Evolutionary conservation across 1,284 basidiomycete genomes (phyloP).

Genomic region (Schizophyllum commune): DNA sequence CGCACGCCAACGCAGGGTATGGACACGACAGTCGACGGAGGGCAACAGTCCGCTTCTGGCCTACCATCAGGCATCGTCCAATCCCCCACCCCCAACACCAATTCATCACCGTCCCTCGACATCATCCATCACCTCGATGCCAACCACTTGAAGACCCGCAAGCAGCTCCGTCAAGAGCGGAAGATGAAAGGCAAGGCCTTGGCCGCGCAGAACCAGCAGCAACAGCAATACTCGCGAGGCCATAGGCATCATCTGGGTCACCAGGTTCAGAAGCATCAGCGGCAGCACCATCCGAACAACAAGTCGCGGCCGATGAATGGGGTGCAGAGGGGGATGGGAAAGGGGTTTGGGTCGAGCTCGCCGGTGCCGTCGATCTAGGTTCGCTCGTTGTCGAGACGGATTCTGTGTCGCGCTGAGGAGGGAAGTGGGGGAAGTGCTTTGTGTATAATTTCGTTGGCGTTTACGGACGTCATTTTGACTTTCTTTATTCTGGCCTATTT

Average conservation of each 20-base stretch:
- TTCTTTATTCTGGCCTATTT: no score
- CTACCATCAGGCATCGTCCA: constrained; percentile 16
- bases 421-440: no score
- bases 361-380: constrained; percentile 2
- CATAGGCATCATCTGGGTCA: constrained; percentile 16
- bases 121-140: constrained; percentile 11
- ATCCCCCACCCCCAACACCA: constrained; percentile 20
- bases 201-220: constrained; percentile 28
- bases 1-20: constrained; percentile 33
- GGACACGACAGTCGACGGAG: neutral
- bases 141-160: constrained; percentile 37
- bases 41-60: constrained; percentile 7
- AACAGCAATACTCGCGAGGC: constrained; percentile 19
- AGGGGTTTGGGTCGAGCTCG: constrained; percentile 25
- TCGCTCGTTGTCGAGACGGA: no score
- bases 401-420: no score
- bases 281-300: constrained; percentile 62
- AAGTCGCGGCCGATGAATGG: constrained; percentile 54
- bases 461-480: no score
- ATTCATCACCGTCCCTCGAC: constrained; percentile 12
- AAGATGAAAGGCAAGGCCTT: constrained; percentile 53
- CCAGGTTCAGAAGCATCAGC: constrained; percentile 29
- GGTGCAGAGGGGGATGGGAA: constrained; percentile 53
- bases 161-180: constrained; percentile 54
- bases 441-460: no score